Percentiles rank a stretch among this genome's conserved stretches.
phyloP scores from a whole-genome alignment of 2,329 filamentous ascomycete species.

The Penicillium sp. region DNA sequence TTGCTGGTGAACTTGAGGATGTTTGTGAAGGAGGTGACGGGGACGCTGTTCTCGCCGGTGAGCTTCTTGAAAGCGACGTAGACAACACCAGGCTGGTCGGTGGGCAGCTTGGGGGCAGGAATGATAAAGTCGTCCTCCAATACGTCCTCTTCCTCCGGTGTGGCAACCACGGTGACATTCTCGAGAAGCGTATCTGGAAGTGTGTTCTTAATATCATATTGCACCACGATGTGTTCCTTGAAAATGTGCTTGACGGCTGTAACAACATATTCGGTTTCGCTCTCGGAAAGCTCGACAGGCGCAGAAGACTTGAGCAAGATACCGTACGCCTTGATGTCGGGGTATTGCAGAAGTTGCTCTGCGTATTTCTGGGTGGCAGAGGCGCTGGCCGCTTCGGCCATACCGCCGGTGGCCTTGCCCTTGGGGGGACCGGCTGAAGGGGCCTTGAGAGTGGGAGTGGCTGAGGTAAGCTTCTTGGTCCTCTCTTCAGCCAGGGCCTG shows the following conservation, averaged over 20 bases:
- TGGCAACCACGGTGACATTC: conserved; percentile 79
- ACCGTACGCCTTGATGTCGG: conserved; percentile 88
- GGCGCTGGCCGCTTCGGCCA: conserved; percentile 74
- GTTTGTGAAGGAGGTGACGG: conserved; percentile 82
- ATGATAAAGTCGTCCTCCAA: conserved; percentile 88
- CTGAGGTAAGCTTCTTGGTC: conserved; percentile 93
- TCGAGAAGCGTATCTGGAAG: conserved; percentile 86
- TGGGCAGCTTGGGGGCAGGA: conserved; percentile 75
- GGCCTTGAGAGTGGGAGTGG: conserved; percentile 89
- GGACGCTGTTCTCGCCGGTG: conserved; percentile 72
- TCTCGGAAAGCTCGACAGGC: conserved; percentile 86
- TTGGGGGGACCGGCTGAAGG: conserved; percentile 79
- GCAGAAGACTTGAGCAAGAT: conserved; percentile 86
- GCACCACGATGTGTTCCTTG: conserved; percentile 92
- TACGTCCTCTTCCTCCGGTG: conserved; percentile 73
- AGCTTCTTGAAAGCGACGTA: conserved; percentile 93
- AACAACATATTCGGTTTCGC: conserved; percentile 96
- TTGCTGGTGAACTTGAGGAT: conserved; percentile 95
- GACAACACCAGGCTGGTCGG: conserved; percentile 86
- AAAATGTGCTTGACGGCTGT: conserved; percentile 94
- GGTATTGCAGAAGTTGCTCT: conserved; percentile 81
- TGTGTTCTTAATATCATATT: conserved; percentile 98
- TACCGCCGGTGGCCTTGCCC: conserved; percentile 59
- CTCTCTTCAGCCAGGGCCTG: conserved; percentile 95
- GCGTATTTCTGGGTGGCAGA: conserved; percentile 85